A percentile compares a stretch with the other conserved stretches of the same genome.
These are phyloP conservation scores for Jackrogersella minutella DNA, from an alignment of 495 filamentous ascomycete genomes.

Conservation along the genomic window DNA sequence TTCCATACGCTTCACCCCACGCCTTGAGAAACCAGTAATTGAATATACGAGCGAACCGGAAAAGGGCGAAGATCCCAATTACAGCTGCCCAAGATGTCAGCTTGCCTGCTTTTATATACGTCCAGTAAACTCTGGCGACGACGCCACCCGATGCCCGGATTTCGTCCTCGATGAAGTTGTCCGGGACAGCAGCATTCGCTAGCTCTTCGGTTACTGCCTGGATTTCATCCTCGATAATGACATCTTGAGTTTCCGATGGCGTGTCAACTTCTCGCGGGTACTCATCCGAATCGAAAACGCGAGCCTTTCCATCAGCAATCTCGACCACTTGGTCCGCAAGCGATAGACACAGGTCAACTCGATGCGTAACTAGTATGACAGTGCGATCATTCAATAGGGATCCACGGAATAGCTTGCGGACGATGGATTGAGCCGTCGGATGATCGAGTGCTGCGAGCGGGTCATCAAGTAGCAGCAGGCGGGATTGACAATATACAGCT, in stretches of 20 bases:
- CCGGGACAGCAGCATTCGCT: conserved; percentile 63
- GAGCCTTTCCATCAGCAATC: conserved; percentile 57
- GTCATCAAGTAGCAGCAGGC: conserved; percentile 95
- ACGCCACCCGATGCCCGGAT: conserved; percentile 78
- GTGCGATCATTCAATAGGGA: conserved; percentile 68
- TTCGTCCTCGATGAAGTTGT: conserved; percentile 86
- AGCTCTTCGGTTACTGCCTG: conserved; percentile 49
- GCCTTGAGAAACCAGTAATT: conserved; percentile 84
- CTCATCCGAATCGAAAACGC: conserved; percentile 38
- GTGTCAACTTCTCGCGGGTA: conserved; percentile 37
- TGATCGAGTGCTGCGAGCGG: conserved; percentile 94
- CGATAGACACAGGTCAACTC: conserved; percentile 69
- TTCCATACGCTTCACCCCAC: conserved; percentile 78
- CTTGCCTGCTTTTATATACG: conserved; percentile 79
- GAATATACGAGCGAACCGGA: conserved; percentile 65
- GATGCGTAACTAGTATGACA: conserved; percentile 80
- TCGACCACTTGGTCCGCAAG: conserved; percentile 75
- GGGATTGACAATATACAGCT: conserved; percentile 90
- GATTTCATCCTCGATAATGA: conserved; percentile 45
- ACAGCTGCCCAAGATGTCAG: conserved; percentile 74
- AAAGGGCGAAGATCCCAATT: conserved; percentile 64
- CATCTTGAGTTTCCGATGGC: conserved; percentile 41
- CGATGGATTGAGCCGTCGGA: conserved; percentile 76
- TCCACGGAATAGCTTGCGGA: conserved; percentile 71
- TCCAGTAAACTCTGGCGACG: conserved; percentile 77